A percentile compares a stretch with the other conserved stretches of the same genome.
Conservation (phyloP, 768 basidiomycete species). For the Amanita rubescens region DNA sequence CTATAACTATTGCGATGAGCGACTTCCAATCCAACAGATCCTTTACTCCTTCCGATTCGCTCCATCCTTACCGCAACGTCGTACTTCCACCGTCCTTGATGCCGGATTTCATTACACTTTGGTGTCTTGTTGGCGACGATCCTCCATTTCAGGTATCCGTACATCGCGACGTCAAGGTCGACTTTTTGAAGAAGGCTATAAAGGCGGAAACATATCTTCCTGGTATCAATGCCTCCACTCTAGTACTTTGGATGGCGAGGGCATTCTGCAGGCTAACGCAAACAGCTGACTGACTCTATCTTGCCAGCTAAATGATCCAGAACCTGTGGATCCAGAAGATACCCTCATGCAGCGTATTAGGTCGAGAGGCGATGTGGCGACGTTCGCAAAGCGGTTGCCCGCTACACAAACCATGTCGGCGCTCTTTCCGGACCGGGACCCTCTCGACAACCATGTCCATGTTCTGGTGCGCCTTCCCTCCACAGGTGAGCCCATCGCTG, state of each 20-base stretch:
- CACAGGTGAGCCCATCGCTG: neutral
- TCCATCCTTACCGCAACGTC: neutral
- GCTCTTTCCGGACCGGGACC: neutral
- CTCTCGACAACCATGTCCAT: neutral
- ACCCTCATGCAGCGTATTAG: neutral
- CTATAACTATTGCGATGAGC: neutral
- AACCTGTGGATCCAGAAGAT: neutral
- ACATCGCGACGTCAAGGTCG: neutral
- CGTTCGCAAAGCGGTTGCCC: neutral
- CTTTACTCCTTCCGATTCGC: neutral
- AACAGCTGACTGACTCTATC: neutral
- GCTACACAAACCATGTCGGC: neutral
- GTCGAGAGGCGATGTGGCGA: neutral
- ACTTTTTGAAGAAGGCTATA: neutral
- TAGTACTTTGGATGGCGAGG: neutral
- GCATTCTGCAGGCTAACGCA: neutral
- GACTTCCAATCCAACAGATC: neutral
- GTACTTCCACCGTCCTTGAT: neutral
- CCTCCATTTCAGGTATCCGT: neutral
- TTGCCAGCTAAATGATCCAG: neutral
- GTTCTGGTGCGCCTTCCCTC: neutral
- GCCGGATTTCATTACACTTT: neutral
- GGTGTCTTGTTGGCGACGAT: neutral
- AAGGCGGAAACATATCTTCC: neutral
- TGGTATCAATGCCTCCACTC: neutral